Evolutionary conservation across 2,329 filamentous ascomycete species (phyloP).

Genomic region (Epichloe hybrida): DNA sequence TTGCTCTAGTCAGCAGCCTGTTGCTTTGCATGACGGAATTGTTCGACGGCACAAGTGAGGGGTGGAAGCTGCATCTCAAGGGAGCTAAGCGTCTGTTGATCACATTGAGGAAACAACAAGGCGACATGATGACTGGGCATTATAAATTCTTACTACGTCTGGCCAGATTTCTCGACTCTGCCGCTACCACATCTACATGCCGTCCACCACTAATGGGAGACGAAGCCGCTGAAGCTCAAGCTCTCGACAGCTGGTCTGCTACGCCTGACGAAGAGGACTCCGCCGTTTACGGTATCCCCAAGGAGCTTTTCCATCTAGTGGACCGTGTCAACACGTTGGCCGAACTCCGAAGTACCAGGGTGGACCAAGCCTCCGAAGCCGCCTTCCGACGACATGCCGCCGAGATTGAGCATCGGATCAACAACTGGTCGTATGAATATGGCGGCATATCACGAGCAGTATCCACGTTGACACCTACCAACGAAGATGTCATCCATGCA

Average conservation of each 20-base stretch:
- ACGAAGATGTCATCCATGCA: constrained; percentile 20
- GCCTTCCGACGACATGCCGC: constrained; percentile 16
- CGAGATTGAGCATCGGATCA: constrained; percentile 21
- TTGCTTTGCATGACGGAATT: constrained; percentile 29
- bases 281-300: constrained; percentile 23
- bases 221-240: constrained; percentile 15
- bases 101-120: constrained; percentile 17
- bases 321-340: constrained; percentile 20
- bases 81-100: constrained; percentile 26
- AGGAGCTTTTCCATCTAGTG: constrained; percentile 21
- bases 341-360: constrained; percentile 18
- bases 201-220: constrained; percentile 21
- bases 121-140: constrained; percentile 22
- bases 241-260: constrained; percentile 15
- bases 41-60: constrained; percentile 26
- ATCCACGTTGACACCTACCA: constrained; percentile 9
- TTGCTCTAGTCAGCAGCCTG: constrained; percentile 26
- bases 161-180: constrained; percentile 20
- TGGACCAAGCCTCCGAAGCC: constrained; percentile 17
- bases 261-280: constrained; percentile 18
- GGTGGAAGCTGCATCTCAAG: constrained; percentile 29
- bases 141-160: constrained; percentile 23
- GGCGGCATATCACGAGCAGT: constrained; percentile 14
- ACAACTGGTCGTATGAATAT: constrained; percentile 23
- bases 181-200: constrained; percentile 21